Evolutionary conservation across 176 grass and related monocot genomes (phyloP), one percentile per base, ranked within the genome.

Genomic region (Secale cereale): DNA sequence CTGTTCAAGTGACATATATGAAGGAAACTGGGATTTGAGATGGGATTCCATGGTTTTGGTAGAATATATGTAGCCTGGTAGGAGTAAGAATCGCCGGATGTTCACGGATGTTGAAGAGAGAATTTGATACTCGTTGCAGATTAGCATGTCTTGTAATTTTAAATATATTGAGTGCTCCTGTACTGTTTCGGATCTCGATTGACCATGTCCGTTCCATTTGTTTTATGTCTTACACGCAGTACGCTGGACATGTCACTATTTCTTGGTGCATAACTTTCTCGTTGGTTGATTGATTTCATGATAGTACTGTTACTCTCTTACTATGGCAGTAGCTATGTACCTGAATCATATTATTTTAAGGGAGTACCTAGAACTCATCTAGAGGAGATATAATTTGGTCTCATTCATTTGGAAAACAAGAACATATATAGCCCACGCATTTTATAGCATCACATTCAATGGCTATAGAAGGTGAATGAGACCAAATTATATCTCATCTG

Each of bases 31-130:
- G 57, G 76, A 52, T 80, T 68, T 14, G n/a, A 29, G 84, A 76
- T 46, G 46, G 36, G 48, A 52, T 91, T 87, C 46, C 28, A 52
- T 84, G 74, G 81, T 84, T 91, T 91, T 87, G 69, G 69, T 84
- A 84, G 89, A 69, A 54, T 37, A 54, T 37, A 39, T 84, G 75
- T 91, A 91, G 85, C 50, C 50, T 81, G 70, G 39, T 87, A 87
- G 81, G 80, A 63, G 76, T 87, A 80, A 76, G 76, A 87, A 81
- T 57, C 4, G 10, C 37, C 10, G 29, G 41, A 48, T 28, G n/a
- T 74, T 74, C 40, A 74, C 14, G 70, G 74, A 67, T 75, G 68
- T 87, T 79, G 3, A 40, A 79, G 60, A 31, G 68, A 67, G 35
- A 62, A 39, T 39, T 83, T 69, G 59, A 68, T 70, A 69, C 68